Base-by-base conservation (phyloP, 106 monocot genomes). In the Dactylorhiza incarnata region DNA sequence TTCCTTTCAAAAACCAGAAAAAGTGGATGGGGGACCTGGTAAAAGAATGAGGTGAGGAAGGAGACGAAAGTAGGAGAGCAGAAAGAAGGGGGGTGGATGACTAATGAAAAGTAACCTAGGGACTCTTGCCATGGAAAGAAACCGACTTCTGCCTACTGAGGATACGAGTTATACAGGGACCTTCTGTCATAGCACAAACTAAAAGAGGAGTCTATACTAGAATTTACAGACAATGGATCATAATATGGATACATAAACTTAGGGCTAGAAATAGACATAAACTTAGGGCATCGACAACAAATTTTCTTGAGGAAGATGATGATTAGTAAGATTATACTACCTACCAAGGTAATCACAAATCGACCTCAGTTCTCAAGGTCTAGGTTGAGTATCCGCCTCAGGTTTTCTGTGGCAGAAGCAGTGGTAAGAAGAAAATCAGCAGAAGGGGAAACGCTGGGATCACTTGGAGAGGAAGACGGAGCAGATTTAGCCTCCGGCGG, bases 321-420 rank as follows among this genome's bases (percentile, higher is more conserved):
- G 29, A 37, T 26, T 13, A 26, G 65, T 29, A 65, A 75, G 26
- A 51, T 8, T 1, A 69, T 20, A 9, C 68, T 23, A 80, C 48
- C 52, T 14, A 79, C 12, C 62, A 49, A 66, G 67, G 68, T 72
- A 59, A 46, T 75, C 65, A 80, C 52, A 53, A 80, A 10, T 66
- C 43, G 56, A 71, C 45, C 29, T 53, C 43, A 80, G 74, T 67
- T 25, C 14, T 13, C 67, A 80, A 75, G 61, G 75, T 80, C 73
- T 49, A 80, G 66, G 12, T 80, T 74, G 51, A 80, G 80, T 47
- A 80, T 74, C 10, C 80, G 74, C 51, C 80, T 66, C 67, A 80
- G 51, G 13, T 75, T 75, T 74, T 80, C 74, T 19, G 80, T 80
- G 26, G 80, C 80, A 69, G 45, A 74, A 67, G 72, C 19, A 72